Evolutionary conservation across 305 asterid genomes (phyloP).

Genomic region (Solanum hybrid): DNA sequence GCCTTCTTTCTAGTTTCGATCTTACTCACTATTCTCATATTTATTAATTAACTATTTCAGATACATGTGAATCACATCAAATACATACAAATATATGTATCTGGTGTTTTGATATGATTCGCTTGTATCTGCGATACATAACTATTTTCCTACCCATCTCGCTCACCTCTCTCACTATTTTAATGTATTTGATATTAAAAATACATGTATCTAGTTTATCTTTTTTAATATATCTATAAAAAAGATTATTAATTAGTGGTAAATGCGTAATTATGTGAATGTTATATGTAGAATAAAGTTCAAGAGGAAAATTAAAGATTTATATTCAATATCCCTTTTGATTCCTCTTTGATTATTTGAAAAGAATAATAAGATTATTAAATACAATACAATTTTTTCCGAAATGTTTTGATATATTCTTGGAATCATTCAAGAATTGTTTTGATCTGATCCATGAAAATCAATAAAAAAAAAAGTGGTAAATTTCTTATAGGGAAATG

Average conservation of each 20-base stretch:
- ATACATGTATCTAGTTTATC: background rate
- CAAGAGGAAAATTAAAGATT: background rate
- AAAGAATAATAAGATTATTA: background rate
- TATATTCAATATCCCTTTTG: background rate
- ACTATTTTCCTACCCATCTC: background rate
- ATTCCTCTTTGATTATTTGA: background rate
- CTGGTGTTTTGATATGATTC: background rate
- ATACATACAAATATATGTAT: no score
- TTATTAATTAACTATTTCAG: no score
- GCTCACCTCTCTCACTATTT: background rate
- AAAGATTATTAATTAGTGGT: background rate
- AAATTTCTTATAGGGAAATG: no score
- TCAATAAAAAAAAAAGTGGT: no score
- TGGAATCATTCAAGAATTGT: background rate
- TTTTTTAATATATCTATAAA: no score
- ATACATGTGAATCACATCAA: rapidly evolving
- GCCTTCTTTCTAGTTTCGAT: background rate
- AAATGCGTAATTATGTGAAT: no score
- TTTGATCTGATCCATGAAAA: background rate
- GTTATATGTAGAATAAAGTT: background rate
- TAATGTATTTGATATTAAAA: no score
- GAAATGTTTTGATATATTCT: background rate
- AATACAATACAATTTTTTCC: background rate
- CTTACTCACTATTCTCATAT: no score
- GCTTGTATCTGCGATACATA: background rate